Conservation (phyloP, 495 filamentous ascomycete species). For the Aspergillus heteromorphus region DNA sequence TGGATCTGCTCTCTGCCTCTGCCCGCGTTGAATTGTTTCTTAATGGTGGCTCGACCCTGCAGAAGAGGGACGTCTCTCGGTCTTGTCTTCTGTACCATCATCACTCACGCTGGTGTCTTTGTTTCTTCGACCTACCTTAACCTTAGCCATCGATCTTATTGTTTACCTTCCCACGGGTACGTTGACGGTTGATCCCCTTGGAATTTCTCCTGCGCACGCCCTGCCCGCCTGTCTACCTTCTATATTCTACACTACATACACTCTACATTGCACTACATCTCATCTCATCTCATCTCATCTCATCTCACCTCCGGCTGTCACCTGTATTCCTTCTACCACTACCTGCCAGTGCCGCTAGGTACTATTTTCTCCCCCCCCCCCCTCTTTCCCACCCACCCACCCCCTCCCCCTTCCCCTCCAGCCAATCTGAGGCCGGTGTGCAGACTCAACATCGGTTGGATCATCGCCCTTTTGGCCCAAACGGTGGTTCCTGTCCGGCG, state of each 20-base stretch:
- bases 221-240: neutral
- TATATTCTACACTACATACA: too few relatives aligned
- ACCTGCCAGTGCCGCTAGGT: neutral
- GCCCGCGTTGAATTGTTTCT: conserved; percentile 8
- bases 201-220: neutral
- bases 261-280: neutral
- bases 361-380: neutral
- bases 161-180: neutral
- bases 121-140: neutral
- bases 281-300: neutral
- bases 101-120: neutral
- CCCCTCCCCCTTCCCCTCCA: neutral
- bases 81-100: conserved; percentile 3
- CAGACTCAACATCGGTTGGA: conserved; percentile 7
- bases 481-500: conserved; percentile 19
- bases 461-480: conserved; percentile 14
- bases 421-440: conserved; percentile 9
- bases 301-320: too few relatives aligned
- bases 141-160: neutral
- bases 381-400: neutral
- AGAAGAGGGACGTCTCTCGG: conserved; percentile 1
- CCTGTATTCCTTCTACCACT: neutral
- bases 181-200: neutral
- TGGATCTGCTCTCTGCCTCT: conserved; percentile 6
- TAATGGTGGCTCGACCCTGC: conserved; percentile 9